Percentiles rank a stretch among this genome's conserved stretches.
These are phyloP conservation scores for Akanthomyces dipterigenus DNA, from an alignment of 2,329 filamentous ascomycete species.

Conservation along the genomic window DNA sequence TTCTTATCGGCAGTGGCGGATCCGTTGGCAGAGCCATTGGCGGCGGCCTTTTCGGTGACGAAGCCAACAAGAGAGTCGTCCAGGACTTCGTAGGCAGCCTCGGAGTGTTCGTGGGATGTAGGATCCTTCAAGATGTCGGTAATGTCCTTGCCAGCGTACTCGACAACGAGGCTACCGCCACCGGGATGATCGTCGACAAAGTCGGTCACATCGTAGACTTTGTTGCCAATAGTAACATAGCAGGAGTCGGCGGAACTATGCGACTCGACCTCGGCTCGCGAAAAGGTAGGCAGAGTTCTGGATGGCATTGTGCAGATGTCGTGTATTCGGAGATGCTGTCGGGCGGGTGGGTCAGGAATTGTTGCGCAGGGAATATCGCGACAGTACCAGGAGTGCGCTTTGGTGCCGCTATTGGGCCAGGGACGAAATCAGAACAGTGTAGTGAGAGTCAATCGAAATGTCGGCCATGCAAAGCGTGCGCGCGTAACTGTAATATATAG, in stretches of 20 bases:
- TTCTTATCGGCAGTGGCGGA: constrained; percentile 20
- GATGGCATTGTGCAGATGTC: constrained; percentile 56
- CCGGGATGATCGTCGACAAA: constrained; percentile 90
- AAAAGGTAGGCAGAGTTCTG: constrained; percentile 75
- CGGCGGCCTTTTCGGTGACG: constrained; percentile 52
- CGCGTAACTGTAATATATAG: neutral
- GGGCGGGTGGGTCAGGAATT: neutral
- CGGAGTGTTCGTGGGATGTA: constrained; percentile 77
- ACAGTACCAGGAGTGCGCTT: neutral
- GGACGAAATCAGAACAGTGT: neutral
- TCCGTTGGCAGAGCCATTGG: constrained; percentile 24
- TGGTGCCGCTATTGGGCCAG: neutral
- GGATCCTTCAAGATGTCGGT: constrained; percentile 75
- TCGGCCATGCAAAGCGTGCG: neutral
- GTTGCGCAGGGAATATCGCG: neutral
- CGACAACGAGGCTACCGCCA: constrained; percentile 78
- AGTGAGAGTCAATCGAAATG: neutral
- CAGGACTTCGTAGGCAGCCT: constrained; percentile 91
- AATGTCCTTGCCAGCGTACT: constrained; percentile 86
- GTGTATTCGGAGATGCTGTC: neutral
- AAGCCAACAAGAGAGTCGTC: constrained; percentile 84
- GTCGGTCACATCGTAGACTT: constrained; percentile 91
- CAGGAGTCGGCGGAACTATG: constrained; percentile 79
- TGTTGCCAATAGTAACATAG: constrained; percentile 83
- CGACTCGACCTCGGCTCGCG: constrained; percentile 69